Base-by-base conservation (phyloP, 495 filamentous ascomycete species). In the Chaetomium fimeti region DNA sequence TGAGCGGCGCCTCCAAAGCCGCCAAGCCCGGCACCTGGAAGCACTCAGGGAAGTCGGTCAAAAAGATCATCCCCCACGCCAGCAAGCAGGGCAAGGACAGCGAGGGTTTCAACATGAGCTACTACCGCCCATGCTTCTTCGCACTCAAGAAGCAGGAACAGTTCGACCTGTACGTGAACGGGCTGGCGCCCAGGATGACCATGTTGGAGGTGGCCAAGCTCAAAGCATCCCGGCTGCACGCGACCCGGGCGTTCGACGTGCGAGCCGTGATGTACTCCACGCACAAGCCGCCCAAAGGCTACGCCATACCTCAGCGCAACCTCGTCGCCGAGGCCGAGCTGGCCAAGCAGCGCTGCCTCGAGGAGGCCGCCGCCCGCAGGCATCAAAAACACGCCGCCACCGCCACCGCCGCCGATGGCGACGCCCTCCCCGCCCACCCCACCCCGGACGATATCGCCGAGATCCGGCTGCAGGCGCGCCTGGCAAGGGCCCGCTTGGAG, bases 101-200 rank as follows among this genome's bases (percentile, higher is more conserved):
- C 48, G 5, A 0, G 7, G 59, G 59, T 1, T 8, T 42, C 20
- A 61, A 61, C 59, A 11, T 53, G 15, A 53, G 48, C 32, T 61
- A 51, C 48, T 61, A 61, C 48, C 29, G 48, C 7, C 27, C 53
- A 5, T 1, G 47, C 15, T 61, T 51, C 13, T 53, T 40, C 24
- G 5, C 16, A 3, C 59, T 53, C 29, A 22, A 61, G 29, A 27
- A 53, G 7, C 47, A 61, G 18, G 20, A 20, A 3, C 58, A 58
- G 45, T 66, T 47, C 28, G 53, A 66, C 53, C 64, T 66, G 22
- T 62, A 57, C 64, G n/a, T 57, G n/a, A 43, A 59, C 3, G 64
- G 64, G 13, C 20, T 58, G 20, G 64, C 64, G 1, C 64, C 64
- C 22, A 52, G 43, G 3, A 25, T 61, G 59, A 61, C 47, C 59